A percentile compares a stretch with the other conserved stretches of the same genome.
These are phyloP conservation scores for Neurospora sp. DNA, from an alignment of 495 filamentous ascomycete species.

Conservation along the genomic window DNA sequence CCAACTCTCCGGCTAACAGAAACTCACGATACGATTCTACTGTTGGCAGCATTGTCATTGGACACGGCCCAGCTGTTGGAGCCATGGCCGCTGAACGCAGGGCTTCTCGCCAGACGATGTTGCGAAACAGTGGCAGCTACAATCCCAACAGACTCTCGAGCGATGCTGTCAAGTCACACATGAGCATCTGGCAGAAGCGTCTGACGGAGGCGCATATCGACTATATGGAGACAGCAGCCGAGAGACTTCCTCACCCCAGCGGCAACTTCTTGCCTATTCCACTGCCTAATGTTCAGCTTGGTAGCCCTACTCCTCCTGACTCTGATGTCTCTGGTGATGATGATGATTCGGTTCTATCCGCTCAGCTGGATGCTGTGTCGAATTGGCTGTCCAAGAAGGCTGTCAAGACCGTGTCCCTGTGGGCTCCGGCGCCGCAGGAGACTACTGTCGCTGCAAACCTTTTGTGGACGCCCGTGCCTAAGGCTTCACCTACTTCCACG, in stretches of 20 bases:
- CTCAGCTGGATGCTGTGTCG: slow-evolving; percentile 17
- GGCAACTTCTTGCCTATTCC: slow-evolving; percentile 31
- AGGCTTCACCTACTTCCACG: neutral
- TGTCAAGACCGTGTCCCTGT: slow-evolving; percentile 7
- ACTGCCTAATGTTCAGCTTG: slow-evolving; percentile 25
- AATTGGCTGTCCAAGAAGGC: neutral
- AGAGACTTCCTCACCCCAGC: slow-evolving; percentile 24
- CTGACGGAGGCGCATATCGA: slow-evolving; percentile 33
- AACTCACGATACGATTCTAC: slow-evolving; percentile 20
- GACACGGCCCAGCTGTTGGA: slow-evolving; percentile 12
- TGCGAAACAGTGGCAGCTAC: slow-evolving; percentile 19
- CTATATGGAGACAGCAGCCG: slow-evolving; percentile 31
- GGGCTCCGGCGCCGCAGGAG: slow-evolving; percentile 8
- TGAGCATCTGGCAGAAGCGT: slow-evolving; percentile 23
- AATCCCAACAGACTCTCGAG: slow-evolving; percentile 9
- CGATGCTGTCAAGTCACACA: slow-evolving; percentile 5
- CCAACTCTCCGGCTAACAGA: slow-evolving; percentile 13
- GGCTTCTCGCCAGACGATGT: slow-evolving; percentile 21
- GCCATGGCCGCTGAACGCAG: slow-evolving; percentile 24
- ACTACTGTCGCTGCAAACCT: neutral
- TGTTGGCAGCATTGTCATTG: slow-evolving; percentile 2
- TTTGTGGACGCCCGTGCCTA: slow-evolving; percentile 7
- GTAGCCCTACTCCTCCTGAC: slow-evolving; percentile 42
- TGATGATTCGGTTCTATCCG: slow-evolving; percentile 10
- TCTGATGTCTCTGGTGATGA: slow-evolving; percentile 27